Evolutionary conservation across 768 basidiomycete species (phyloP), one percentile per base, ranked within the genome.

Genomic region (Clavulina sp.): DNA sequence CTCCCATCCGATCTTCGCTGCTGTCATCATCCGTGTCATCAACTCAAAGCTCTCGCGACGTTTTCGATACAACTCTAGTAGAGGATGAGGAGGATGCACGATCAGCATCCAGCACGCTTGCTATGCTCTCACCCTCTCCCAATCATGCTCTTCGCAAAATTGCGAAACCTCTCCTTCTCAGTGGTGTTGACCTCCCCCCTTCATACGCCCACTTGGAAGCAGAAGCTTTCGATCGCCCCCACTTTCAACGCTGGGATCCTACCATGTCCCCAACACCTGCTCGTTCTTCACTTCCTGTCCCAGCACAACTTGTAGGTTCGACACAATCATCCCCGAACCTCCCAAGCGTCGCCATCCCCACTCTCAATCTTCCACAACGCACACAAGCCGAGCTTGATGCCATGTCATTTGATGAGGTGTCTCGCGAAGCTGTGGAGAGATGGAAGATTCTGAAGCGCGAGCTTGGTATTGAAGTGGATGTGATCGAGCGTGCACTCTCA

Each of bases 401-500:
- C 40, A 64, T 70, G 3, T 40, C 70, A 23, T 48, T 63, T 2
- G 73, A 73, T 2, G 79, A 78, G 7, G 66, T 88, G 26, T 77
- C 83, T 3, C 71, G 75, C 49, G 83, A 84, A 32, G 68, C 75
- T 1, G 63, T 72, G 23, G 81, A 80, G 56, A 84, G 84, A 56
- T 88, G 85, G 86, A 76, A 76, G 56, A 73, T 78, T 4, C 66
- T 88, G 50, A 84, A 88, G 64, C 75, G 75, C 26, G 83, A 87
- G 61, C 70, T 88, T 5, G 85, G 85, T 7, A 70, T 85, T 41
- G 79, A 79, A 26, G 88, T 85, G 58, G 57, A 68, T 28, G 81
- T 84, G 43, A 81, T 88, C 58, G 84, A 88, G 62, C 76, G 79
- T 63, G 65, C 80, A 49, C 68, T 88, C 16, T n/a, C n/a, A n/a